Base-by-base conservation (phyloP, 768 basidiomycete species). In the Rhodotorula taiwanensis region DNA sequence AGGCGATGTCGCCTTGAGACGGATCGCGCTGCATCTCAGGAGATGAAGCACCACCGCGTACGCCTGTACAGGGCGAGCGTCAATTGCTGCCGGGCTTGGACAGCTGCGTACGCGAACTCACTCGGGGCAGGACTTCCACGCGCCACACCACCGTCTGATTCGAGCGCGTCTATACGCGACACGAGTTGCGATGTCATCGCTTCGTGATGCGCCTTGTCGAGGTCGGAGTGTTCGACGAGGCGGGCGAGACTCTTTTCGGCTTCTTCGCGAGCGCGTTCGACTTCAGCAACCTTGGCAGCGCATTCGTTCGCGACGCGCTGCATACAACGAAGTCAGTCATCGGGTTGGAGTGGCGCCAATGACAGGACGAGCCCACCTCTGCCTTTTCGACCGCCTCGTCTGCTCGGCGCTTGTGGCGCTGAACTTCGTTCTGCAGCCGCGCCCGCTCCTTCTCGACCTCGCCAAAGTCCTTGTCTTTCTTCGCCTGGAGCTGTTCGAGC, bases 221-320 rank as follows among this genome's bases (percentile, higher is more conserved):
- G 30, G 50, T 51, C 50, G 14, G 23, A 25, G 50, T 33, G 50
- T 13, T 51, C 50, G 50, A 34, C 50, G 50, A 51, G 30, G 23
- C 50, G 50, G 23, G 50, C 50, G 13, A 51, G 50, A 25, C 50
- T 51, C 21, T 30, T 23, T 33, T 51, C 50, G 31, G 50, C 50
- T 33, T 51, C 50, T 21, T 51, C 33, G 50, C 50, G 50, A 18
- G 31, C 50, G 31, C n/a, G 10, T 23, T 51, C 50, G 50, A 51
- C 20, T 33, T 51, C 21, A 8, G 31, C 50, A 11, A 51, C 18
- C 50, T 34, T 20, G 10, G 10, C n/a, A 30, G 31, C 9, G 50
- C n/a, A 21, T 3, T 51, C 50, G 21, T 20, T 4, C 31, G 34
- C 23, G 31, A 51, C n/a, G n/a, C n/a, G n/a, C n/a, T n/a, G n/a